Conservation (phyloP, 2,329 filamentous ascomycete species). For the Pseudogymnoascus sp. region DNA sequence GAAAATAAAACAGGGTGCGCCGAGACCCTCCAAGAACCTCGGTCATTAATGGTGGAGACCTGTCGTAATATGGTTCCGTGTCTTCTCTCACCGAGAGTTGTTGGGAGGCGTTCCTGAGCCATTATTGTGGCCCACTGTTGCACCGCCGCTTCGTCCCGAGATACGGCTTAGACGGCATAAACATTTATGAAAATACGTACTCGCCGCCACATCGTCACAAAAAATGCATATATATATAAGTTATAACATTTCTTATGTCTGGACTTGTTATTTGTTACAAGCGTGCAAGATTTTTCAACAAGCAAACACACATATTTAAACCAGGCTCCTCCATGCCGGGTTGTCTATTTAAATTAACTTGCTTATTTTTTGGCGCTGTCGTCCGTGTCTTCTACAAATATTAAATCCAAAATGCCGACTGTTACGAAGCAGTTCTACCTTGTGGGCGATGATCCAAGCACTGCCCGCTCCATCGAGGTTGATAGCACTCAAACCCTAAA, state of each 20-base stretch:
- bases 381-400: neutral
- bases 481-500: conserved; percentile 14
- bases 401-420: neutral
- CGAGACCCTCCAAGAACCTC: neutral
- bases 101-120: neutral
- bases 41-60: conserved; percentile 1
- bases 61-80: neutral
- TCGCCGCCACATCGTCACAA: neutral
- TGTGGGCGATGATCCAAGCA: conserved; percentile 10
- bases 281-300: neutral
- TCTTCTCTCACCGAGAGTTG: neutral
- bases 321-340: neutral
- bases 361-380: neutral
- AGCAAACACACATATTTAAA: neutral
- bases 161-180: neutral
- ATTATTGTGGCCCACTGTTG: neutral
- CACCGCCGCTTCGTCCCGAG: neutral
- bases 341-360: neutral
- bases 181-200: neutral
- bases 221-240: neutral
- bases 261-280: neutral
- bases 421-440: conserved; percentile 11
- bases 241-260: neutral
- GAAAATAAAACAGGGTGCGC: neutral
- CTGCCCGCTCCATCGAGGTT: conserved; percentile 10